A percentile compares a stretch with the other conserved stretches of the same genome.
Evolutionary conservation across 2,329 filamentous ascomycete genomes (phyloP).

Genomic region (Epichloe glyceriae): DNA sequence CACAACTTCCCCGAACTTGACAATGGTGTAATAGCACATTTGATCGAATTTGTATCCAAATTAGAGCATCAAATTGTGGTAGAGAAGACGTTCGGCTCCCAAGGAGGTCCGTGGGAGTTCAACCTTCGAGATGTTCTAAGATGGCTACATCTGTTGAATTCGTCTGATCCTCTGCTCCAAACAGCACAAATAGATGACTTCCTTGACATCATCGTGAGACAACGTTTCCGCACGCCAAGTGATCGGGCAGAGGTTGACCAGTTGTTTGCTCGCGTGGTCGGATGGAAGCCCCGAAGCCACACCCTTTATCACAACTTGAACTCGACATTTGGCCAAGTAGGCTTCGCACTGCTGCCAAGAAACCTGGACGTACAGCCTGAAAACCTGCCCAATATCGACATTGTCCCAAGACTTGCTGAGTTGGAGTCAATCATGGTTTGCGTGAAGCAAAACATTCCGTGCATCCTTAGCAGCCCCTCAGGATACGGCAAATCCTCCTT

Average conservation of each 20-base stretch:
- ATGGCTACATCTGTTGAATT: conserved; percentile 58
- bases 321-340: conserved; percentile 58
- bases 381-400: conserved; percentile 35
- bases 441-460: conserved; percentile 74
- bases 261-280: conserved; percentile 56
- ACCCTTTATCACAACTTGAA: conserved; percentile 63
- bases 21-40: conserved; percentile 42
- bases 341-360: conserved; percentile 57
- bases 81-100: conserved; percentile 43
- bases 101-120: conserved; percentile 84
- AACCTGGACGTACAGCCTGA: conserved; percentile 40
- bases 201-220: conserved; percentile 68
- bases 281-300: conserved; percentile 34
- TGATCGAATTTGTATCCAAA: conserved; percentile 72
- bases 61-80: conserved; percentile 60
- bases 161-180: conserved; percentile 44
- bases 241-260: conserved; percentile 55
- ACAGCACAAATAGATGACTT: conserved; percentile 57
- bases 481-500: conserved; percentile 79
- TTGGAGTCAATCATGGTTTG: conserved; percentile 82
- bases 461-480: conserved; percentile 74
- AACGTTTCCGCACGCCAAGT: conserved; percentile 63
- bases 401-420: conserved; percentile 48
- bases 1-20: conserved; percentile 60
- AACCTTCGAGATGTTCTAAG: conserved; percentile 83